A percentile compares a stretch with the other conserved stretches of the same genome.
Conservation (phyloP, 140 eudicot genomes). For the Artemisia princeps region DNA sequence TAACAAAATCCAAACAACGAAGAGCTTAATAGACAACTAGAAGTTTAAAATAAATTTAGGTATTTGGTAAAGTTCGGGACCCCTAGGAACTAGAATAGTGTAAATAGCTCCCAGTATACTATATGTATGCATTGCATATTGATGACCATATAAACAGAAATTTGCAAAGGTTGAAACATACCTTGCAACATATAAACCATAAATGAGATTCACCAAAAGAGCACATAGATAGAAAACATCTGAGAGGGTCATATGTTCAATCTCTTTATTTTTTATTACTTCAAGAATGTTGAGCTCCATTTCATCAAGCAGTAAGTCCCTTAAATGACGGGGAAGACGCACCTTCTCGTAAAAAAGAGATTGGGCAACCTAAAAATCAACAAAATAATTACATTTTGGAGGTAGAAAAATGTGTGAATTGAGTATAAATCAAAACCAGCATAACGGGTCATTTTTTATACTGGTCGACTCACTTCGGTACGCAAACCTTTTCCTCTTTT, state of each 20-base stretch:
- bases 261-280: constrained; percentile 42
- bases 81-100: constrained; percentile 10
- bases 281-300: constrained; percentile 62
- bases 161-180: constrained; percentile 24
- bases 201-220: constrained; percentile 59
- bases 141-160: constrained; percentile 16
- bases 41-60: not conserved
- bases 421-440: no score
- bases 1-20: not conserved
- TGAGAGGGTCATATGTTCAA: constrained; percentile 46
- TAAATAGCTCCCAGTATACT: constrained; percentile 2
- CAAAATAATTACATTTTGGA: not conserved
- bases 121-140: constrained; percentile 13
- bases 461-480: no score
- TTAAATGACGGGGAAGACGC: constrained; percentile 69
- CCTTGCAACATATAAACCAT: constrained; percentile 63
- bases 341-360: constrained; percentile 36
- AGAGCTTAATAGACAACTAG: constrained; percentile 1
- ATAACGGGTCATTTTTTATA: no score
- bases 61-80: constrained; percentile 7
- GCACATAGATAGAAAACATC: constrained; percentile 62
- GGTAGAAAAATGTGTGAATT: not conserved
- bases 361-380: constrained; percentile 34
- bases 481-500: no score
- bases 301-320: constrained; percentile 64